Evolutionary conservation across 768 basidiomycete genomes (phyloP).

Genomic region (Collybia mongolica): DNA sequence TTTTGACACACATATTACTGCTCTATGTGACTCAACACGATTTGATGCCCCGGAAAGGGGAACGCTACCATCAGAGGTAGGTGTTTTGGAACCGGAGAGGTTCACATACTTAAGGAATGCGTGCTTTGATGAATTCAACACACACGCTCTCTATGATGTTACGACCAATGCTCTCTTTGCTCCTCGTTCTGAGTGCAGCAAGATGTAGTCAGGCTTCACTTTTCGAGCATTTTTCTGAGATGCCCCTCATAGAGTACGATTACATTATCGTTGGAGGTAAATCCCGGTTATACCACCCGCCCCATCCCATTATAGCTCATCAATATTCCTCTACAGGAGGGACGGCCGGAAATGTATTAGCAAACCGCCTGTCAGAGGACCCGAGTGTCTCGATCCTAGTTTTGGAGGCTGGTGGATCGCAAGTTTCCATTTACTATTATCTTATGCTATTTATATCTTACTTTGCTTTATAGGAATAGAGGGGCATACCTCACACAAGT

Average conservation of each 20-base stretch:
- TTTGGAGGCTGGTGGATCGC: constrained; percentile 20
- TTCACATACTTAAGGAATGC: too few relatives aligned
- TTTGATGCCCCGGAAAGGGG: too few relatives aligned
- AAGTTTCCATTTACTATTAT: not conserved
- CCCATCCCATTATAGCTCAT: not conserved
- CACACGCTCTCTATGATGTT: too few relatives aligned
- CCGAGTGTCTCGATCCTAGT: constrained; percentile 15
- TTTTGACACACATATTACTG: too few relatives aligned
- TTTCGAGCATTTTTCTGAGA: too few relatives aligned
- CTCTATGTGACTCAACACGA: too few relatives aligned
- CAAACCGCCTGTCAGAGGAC: constrained; percentile 17
- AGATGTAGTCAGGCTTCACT: too few relatives aligned
- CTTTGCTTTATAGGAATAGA: constrained; percentile 3
- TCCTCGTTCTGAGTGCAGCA: too few relatives aligned
- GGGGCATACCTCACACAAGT: constrained; percentile 12
- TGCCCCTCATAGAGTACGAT: constrained; percentile 12
- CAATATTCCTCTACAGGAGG: constrained; percentile 11
- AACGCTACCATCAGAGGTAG: too few relatives aligned
- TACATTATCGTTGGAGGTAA: constrained; percentile 25
- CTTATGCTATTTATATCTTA: not conserved
- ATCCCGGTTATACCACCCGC: not conserved
- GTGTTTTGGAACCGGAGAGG: too few relatives aligned
- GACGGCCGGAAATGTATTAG: constrained; percentile 19
- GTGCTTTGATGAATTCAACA: too few relatives aligned
- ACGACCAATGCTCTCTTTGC: too few relatives aligned